These are phyloP conservation scores for Pythium grandisporangium DNA, from an alignment of 352 stramenopile genomes.

Conservation along the genomic window DNA sequence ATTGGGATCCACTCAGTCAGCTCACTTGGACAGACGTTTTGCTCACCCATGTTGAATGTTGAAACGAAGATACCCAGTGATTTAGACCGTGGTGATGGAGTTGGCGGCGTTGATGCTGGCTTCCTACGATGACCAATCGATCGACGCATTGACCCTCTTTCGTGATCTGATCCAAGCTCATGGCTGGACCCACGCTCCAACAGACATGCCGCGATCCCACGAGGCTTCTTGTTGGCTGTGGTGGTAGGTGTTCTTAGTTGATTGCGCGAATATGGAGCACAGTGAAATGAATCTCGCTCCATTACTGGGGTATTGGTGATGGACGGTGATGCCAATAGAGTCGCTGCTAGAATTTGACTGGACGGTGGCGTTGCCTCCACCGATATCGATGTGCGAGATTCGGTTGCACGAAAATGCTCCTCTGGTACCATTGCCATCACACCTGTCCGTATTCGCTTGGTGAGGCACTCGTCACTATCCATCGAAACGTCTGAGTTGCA, in stretches of 20 bases:
- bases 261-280: too few relatives aligned
- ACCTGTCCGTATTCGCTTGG: too few relatives aligned
- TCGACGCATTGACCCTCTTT: too few relatives aligned
- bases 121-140: slow-evolving; percentile 1
- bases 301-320: background rate
- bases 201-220: background rate
- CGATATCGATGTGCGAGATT: background rate
- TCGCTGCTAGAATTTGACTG: background rate
- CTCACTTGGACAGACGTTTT: slow-evolving; percentile 42
- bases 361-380: background rate
- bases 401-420: slow-evolving; percentile 8
- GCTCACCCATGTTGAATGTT: slow-evolving; percentile 85
- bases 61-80: slow-evolving; percentile 67
- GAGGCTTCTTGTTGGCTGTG: background rate
- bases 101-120: background rate
- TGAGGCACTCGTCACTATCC: slow-evolving; percentile 8
- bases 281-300: background rate
- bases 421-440: slow-evolving; percentile 8
- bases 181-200: background rate
- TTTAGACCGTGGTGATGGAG: slow-evolving; percentile 8
- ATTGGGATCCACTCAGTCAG: slow-evolving; percentile 78
- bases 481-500: background rate
- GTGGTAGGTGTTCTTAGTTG: background rate
- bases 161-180: too few relatives aligned
- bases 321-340: background rate